Percentiles rank a stretch among this genome's conserved stretches.
These are phyloP conservation scores for Apiospora koreana DNA, from an alignment of 2,329 filamentous ascomycete species.

Conservation along the genomic window DNA sequence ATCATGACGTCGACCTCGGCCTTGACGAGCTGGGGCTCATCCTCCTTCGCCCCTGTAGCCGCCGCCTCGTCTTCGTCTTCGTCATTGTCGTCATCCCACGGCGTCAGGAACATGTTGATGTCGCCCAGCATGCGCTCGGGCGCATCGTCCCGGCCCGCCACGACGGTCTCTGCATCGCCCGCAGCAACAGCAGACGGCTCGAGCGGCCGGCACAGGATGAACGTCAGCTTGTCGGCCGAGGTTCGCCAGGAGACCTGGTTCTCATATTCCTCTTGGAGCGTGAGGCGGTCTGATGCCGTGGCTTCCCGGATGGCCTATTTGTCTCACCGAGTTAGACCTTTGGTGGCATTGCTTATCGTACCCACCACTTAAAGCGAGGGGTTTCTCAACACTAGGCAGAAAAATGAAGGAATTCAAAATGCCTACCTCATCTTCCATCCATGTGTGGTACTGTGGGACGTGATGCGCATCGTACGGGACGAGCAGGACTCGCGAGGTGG, in stretches of 20 bases:
- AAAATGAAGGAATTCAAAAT: no score
- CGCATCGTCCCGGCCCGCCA: slow-evolving; percentile 52
- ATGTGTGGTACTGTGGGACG: slow-evolving; percentile 80
- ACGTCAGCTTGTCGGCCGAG: slow-evolving; percentile 86
- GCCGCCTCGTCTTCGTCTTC: slow-evolving; percentile 18
- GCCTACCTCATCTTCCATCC: slow-evolving; percentile 81
- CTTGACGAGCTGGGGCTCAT: slow-evolving; percentile 14
- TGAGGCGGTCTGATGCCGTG: slow-evolving; percentile 85
- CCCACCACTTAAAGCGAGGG: neutral
- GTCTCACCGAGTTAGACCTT: slow-evolving; percentile 3
- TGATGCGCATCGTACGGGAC: slow-evolving; percentile 84
- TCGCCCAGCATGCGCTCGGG: slow-evolving; percentile 68
- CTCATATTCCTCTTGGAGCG: slow-evolving; percentile 77
- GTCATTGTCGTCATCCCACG: slow-evolving; percentile 52
- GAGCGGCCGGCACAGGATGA: slow-evolving; percentile 71
- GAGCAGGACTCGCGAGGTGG: slow-evolving; percentile 66
- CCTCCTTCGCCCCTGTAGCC: neutral
- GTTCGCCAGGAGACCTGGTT: slow-evolving; percentile 89
- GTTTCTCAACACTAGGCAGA: neutral
- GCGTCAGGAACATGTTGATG: slow-evolving; percentile 77
- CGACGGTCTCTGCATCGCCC: slow-evolving; percentile 3
- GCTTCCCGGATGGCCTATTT: slow-evolving; percentile 72
- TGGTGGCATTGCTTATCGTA: neutral
- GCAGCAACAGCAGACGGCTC: neutral
- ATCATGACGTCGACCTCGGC: slow-evolving; percentile 37